phyloP scores from a whole-genome alignment of 768 basidiomycete genomes.

The Clathrus columnatus region DNA sequence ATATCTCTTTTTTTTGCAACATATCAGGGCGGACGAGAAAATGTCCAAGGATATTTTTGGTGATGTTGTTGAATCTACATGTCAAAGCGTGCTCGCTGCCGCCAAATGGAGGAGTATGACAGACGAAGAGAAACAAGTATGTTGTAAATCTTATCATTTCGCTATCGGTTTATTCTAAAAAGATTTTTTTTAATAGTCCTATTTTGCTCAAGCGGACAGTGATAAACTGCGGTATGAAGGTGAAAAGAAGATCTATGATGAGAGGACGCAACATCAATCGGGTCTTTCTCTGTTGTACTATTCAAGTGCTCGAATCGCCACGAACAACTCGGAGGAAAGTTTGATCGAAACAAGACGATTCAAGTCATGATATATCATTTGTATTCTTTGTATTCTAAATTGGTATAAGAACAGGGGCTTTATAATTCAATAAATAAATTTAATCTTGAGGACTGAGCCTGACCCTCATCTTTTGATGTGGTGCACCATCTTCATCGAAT shows the following conservation, averaged over 20 bases:
- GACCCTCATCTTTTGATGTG: conserved; percentile 79
- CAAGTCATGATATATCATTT: background rate
- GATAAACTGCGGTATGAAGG: conserved; percentile 93
- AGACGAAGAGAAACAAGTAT: conserved; percentile 86
- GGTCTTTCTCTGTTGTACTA: background rate
- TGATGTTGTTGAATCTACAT: conserved; percentile 87
- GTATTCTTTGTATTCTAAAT: background rate
- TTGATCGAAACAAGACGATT: background rate
- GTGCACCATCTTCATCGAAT: conserved; percentile 78
- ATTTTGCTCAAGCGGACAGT: conserved; percentile 86
- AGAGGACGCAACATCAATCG: conserved; percentile 20
- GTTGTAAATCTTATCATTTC: conserved; percentile 19
- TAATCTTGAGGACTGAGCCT: conserved; percentile 17
- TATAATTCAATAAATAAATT: background rate
- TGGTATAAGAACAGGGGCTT: background rate
- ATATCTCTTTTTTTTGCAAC: conserved; percentile 92
- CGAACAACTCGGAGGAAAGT: background rate
- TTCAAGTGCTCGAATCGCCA: background rate
- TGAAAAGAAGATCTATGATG: conserved; percentile 79
- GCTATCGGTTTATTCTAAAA: conserved; percentile 11
- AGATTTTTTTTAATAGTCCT: conserved; percentile 48
- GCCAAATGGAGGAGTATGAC: conserved; percentile 91
- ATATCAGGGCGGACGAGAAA: conserved; percentile 69
- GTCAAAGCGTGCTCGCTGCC: conserved; percentile 89
- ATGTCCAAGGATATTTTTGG: conserved; percentile 79